These are phyloP conservation scores for Aspergillus tubingensis DNA, from an alignment of 2,329 filamentous ascomycete species.

Conservation along the genomic window DNA sequence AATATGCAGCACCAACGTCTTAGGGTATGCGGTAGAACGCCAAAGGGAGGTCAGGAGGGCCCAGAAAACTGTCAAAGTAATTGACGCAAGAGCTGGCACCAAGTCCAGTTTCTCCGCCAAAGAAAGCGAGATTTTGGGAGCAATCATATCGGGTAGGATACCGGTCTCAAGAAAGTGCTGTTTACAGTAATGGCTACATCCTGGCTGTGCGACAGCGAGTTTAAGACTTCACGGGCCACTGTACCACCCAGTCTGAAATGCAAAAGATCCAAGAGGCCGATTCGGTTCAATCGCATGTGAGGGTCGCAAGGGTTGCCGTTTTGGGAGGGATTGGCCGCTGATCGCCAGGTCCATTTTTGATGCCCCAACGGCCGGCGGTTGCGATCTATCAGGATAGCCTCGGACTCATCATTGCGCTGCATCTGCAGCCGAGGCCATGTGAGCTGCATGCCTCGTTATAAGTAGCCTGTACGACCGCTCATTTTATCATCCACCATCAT, in stretches of 20 bases:
- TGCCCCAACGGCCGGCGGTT: not conserved
- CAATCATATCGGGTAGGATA: not conserved
- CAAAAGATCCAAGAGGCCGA: not conserved
- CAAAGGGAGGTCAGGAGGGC: conserved; percentile 31
- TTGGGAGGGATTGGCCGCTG: conserved; percentile 15
- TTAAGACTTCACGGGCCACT: not conserved
- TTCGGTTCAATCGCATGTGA: not conserved
- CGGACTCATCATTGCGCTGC: not conserved
- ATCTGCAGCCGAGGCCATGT: not conserved
- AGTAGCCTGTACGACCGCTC: too few species aligned
- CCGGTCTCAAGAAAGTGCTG: not conserved
- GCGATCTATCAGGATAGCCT: not conserved
- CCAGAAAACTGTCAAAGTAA: conserved; percentile 30
- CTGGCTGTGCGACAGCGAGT: not conserved
- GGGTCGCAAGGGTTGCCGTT: conserved; percentile 22
- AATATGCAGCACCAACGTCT: conserved; percentile 35
- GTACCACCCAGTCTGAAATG: not conserved
- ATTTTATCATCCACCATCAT: too few species aligned
- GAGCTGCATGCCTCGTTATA: not conserved
- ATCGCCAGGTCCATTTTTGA: not conserved
- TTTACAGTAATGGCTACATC: not conserved
- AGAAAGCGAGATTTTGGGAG: conserved; percentile 22
- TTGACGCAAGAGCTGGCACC: conserved; percentile 33
- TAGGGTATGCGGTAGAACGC: conserved; percentile 32
- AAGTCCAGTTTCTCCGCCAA: conserved; percentile 35